phyloP scores from a whole-genome alignment of 2,329 filamentous ascomycete species.

The Tolypocladium amazonense region DNA sequence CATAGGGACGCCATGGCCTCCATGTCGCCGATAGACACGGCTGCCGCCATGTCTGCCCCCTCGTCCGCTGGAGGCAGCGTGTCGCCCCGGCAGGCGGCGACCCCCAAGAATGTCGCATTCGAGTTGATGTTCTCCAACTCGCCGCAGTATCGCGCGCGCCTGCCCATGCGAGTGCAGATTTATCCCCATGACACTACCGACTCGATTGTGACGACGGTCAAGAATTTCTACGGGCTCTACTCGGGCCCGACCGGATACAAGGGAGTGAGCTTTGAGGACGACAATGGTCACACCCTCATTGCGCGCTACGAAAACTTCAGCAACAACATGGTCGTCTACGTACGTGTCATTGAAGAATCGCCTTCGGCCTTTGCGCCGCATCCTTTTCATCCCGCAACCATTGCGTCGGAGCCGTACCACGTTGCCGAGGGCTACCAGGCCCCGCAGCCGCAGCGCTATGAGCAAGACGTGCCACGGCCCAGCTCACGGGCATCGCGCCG shows the following conservation, averaged over 20 bases:
- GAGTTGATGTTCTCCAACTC: slow-evolving; percentile 61
- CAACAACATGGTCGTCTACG: slow-evolving; percentile 87
- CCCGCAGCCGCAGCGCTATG: slow-evolving; percentile 40
- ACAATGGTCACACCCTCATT: slow-evolving; percentile 80
- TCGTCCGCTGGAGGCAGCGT: slow-evolving; percentile 31
- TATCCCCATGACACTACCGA: slow-evolving; percentile 94
- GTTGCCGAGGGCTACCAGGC: slow-evolving; percentile 37
- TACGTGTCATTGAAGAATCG: slow-evolving; percentile 65
- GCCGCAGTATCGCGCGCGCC: slow-evolving; percentile 58
- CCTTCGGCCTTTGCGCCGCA: slow-evolving; percentile 35
- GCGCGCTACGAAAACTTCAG: slow-evolving; percentile 92
- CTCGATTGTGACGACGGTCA: slow-evolving; percentile 95
- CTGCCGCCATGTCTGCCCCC: slow-evolving; percentile 19
- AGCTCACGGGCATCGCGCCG: slow-evolving; percentile 60
- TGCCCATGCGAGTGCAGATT: slow-evolving; percentile 83
- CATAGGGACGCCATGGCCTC: slow-evolving; percentile 29
- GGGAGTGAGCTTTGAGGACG: slow-evolving; percentile 92
- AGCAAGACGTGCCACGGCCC: slow-evolving; percentile 55
- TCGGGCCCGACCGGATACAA: slow-evolving; percentile 58
- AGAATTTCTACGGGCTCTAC: slow-evolving; percentile 97
- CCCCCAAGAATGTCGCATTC: slow-evolving; percentile 69
- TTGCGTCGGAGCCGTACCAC: slow-evolving; percentile 39
- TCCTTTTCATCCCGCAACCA: slow-evolving; percentile 39
- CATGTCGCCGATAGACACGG: slow-evolving; percentile 31
- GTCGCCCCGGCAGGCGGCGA: slow-evolving; percentile 35